Evolutionary conservation across 805 yeast species (phyloP).

Genomic region (Candida nanaspora): DNA sequence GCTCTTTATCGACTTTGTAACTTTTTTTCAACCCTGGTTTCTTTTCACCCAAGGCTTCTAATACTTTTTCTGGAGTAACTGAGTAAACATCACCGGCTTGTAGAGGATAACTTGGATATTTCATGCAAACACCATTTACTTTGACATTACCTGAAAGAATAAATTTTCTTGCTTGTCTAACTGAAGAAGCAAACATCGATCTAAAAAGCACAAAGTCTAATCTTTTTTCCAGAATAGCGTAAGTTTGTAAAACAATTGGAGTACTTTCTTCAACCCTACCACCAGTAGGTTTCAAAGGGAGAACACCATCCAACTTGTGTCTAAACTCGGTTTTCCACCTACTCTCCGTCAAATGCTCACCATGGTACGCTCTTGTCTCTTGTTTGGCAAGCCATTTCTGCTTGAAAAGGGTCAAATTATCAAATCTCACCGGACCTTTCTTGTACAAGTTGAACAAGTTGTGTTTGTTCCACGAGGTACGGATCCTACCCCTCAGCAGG

Average conservation of each 20-base stretch:
- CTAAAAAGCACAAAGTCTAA: slow-evolving; percentile 87
- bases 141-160: slow-evolving; percentile 72
- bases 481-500: slow-evolving; percentile 40
- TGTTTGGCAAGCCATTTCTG: slow-evolving; percentile 89
- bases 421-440: slow-evolving; percentile 49
- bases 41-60: slow-evolving; percentile 74
- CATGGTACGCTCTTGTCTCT: slow-evolving; percentile 93
- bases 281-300: slow-evolving; percentile 78
- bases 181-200: slow-evolving; percentile 86
- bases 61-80: slow-evolving; percentile 79
- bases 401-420: slow-evolving; percentile 69
- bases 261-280: slow-evolving; percentile 55
- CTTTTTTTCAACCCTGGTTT: slow-evolving; percentile 74
- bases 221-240: slow-evolving; percentile 80
- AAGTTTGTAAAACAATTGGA: slow-evolving; percentile 85
- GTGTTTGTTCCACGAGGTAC: slow-evolving; percentile 87
- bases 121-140: slow-evolving; percentile 77
- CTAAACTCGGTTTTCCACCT: slow-evolving; percentile 71
- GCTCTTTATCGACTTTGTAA: slow-evolving; percentile 61
- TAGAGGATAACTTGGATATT: slow-evolving; percentile 72
- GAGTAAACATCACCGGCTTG: slow-evolving; percentile 81
- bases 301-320: slow-evolving; percentile 72
- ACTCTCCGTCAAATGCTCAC: slow-evolving; percentile 83
- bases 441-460: slow-evolving; percentile 85
- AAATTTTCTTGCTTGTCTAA: slow-evolving; percentile 90